Base-by-base conservation (phyloP, 805 yeast species). In the Dipodascus albidus region DNA sequence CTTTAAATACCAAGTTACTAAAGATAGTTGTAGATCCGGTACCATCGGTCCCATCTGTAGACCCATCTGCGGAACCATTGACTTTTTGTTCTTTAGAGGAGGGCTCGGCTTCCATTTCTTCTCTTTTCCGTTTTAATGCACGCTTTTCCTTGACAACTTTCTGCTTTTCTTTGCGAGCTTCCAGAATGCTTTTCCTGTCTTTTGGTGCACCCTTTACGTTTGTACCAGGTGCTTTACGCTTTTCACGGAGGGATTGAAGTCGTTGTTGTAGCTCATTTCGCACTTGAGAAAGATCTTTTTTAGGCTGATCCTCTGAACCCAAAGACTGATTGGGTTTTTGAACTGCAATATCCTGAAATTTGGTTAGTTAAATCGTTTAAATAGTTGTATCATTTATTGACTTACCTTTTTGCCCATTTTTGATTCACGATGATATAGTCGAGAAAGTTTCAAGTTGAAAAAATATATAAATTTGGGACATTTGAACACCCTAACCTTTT, bases 1-100 rank as follows among this genome's bases (percentile, higher is more conserved):
- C 95, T 53, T 80, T 77, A 69, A 93, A 89, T 53, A 78, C 79
- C 54, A 91, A 86, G 62, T 84, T 87, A 53, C 88, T 91, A 66
- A 82, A 93, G 15, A 89, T 81, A 33, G 64, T 63, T 17, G 69
- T 66, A 2, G 65, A 66, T 20, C 58, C 61, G 19, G 59, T 72
- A n/a, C 56, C 64, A 9, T 64, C 69, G 19, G 67, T 70, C 2
- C 59, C 70, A 3, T 61, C 69, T 2, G 67, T 72, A 2, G 69
- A 74, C n/a, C 72, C 76, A 17, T 74, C 74, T 48, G 60, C 63
- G n/a, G n/a, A n/a, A n/a, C 62, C 23, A 54, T 47, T 53, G 49
- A 55, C 57, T 21, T 57, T 55, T 27, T 55, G 54, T n/a, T 47
- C n/a, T n/a, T n/a, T n/a, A n/a, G n/a, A n/a, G n/a, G n/a, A n/a